Evolutionary conservation across 257 asterid genomes (phyloP), one percentile per base, ranked within the genome.

Genomic region (Forsythia suspensa): DNA sequence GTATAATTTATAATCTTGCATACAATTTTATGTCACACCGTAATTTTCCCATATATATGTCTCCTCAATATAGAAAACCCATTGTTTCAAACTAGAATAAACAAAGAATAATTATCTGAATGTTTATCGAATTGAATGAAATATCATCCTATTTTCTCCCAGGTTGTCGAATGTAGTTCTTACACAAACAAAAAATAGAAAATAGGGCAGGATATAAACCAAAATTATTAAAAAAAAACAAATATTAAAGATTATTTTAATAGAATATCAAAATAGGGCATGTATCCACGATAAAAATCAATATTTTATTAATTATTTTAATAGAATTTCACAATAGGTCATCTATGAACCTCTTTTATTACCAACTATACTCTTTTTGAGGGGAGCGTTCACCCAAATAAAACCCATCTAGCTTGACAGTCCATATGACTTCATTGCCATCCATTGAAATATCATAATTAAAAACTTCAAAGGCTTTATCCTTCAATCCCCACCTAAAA

Each of bases 401-500:
- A 11, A 57, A 57, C 13, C 66, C 66, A 57, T 57, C 66, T 57
- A 2, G 36, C 66, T 8, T 57, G 12, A 57, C 66, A 57, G 8
- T 6, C 66, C 66, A 57, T 1, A 2, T n/a, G 7, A 43, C 10
- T 6, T 2, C 66, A 5, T 3, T 2, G 29, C 66, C 65, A 18
- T 16, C 20, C 7, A 1, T 0, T 15, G 11, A 2, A 55, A 16
- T 16, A 4, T 55, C 20, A 37, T 77, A 2, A 36, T 46, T 68
- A 69, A 43, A 68, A 68, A 77, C 57, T 44, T 68, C 70, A 44
- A 77, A 46, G 51, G 0, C 8, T n/a, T 8, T 67, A 12, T n/a
- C 4, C 52, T 76, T 67, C 4, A 66, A 65, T 0, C 29, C 55
- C 75, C 75, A 77, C 29, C 46, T 16, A 66, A 76, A 76, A 5